Evolutionary conservation across 352 stramenopile species (phyloP).

Genomic region (Chloridella minuta): DNA sequence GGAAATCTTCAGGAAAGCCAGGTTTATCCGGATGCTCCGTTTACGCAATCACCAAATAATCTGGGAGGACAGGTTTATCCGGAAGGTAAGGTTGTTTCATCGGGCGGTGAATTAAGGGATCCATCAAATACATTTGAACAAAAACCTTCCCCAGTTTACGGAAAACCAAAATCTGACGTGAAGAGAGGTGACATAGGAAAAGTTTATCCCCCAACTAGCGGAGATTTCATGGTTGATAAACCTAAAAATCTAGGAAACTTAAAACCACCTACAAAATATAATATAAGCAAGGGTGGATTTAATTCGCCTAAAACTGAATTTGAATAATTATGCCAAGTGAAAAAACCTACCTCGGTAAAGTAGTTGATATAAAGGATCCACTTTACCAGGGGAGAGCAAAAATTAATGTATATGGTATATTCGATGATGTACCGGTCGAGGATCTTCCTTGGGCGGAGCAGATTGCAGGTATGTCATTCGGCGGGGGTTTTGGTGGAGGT

Average conservation of each 20-base stretch:
- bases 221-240: neutral
- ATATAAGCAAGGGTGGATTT: neutral
- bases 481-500: neutral
- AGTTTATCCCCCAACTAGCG: neutral
- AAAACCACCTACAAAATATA: neutral
- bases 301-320: neutral
- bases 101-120: neutral
- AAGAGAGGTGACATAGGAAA: neutral
- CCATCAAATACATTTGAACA: neutral
- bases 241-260: neutral
- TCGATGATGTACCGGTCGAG: neutral
- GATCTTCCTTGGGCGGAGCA: neutral
- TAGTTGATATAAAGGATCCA: neutral
- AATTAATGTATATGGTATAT: neutral
- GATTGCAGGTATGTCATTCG: too few species aligned
- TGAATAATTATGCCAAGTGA: neutral
- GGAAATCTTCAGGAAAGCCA: too few species aligned
- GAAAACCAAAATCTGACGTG: neutral
- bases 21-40: too few species aligned
- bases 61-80: neutral
- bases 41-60: neutral
- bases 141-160: neutral
- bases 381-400: neutral
- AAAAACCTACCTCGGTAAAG: neutral
- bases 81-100: neutral